These are phyloP conservation scores for Neurospora tetraspora DNA, from an alignment of 495 filamentous ascomycete species.

Conservation along the genomic window DNA sequence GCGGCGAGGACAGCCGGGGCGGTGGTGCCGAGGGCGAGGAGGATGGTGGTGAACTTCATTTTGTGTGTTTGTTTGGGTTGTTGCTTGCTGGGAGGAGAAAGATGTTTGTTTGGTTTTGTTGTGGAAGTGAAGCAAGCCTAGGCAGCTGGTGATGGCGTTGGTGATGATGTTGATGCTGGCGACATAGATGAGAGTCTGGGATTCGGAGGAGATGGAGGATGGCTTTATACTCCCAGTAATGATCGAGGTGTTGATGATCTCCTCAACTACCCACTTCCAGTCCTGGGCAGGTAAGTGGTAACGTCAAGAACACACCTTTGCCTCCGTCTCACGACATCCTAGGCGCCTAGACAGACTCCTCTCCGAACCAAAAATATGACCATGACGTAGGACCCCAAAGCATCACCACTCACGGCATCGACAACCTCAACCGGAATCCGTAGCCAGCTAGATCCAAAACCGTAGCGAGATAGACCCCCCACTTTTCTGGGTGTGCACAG, in stretches of 20 bases:
- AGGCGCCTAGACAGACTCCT: no score
- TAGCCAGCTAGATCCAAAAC: no score
- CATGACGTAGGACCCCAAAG: background rate
- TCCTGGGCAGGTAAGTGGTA: background rate
- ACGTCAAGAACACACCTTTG: background rate
- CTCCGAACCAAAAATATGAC: background rate
- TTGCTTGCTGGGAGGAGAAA: background rate
- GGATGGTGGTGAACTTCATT: slow-evolving; percentile 11
- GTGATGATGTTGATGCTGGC: background rate
- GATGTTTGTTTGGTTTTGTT: background rate
- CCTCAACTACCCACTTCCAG: background rate
- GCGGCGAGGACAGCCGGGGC: background rate
- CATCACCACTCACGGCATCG: background rate
- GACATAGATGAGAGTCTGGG: background rate
- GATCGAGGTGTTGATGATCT: background rate
- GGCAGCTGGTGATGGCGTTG: background rate
- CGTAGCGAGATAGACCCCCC: no score
- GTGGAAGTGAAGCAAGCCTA: background rate
- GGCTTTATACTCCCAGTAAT: background rate
- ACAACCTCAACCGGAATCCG: background rate
- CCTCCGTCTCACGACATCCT: no score
- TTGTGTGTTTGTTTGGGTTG: slow-evolving; percentile 2
- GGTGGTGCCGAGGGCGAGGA: background rate
- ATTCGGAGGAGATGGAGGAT: background rate
- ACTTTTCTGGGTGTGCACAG: no score